Base-by-base conservation (phyloP, 495 filamentous ascomycete genomes). In the Penicillium antarcticum region DNA sequence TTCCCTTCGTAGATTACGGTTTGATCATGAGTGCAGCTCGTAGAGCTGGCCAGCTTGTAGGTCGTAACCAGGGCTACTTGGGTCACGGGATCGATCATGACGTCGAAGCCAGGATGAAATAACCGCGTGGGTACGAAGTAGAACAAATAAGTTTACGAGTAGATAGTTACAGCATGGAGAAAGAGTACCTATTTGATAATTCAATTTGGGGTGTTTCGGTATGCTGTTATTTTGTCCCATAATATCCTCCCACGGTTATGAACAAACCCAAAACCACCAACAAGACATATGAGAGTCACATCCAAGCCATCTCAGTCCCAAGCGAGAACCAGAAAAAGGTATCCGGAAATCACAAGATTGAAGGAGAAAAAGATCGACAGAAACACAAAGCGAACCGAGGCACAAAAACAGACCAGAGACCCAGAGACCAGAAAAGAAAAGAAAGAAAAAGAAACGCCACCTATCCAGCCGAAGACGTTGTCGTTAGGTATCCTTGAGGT, bases 1-100 rank as follows among this genome's bases (percentile, higher is more conserved):
- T 42, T 26, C 55, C 44, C 38, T 45, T 54, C 48, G 50, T 43
- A 52, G 52, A 37, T 56, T 52, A 54, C 53, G 12, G 19, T 12
- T 14, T 26, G 19, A 5, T 5, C 10, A 10, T 6, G 17, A 5
- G 31, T 5, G 2, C 35, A 35, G 31, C 11, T 9, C 32, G 19
- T 29, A 1, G 21, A 23, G 21, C 21, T 23, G 21, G 21, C 21
- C 21, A n/a, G n/a, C n/a, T n/a, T n/a, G n/a, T n/a, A n/a, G n/a
- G 2, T 23, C 5, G 7, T 29, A 29, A 29, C 5, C 0, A 29
- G 26, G 26, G 26, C 26, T 29, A 29, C 7, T 9, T 29, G 26
- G 26, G 26, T 29, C 26, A 29, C 26, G 26, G 26, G 26, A 29
- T 9, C 26, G 26, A 7, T 9, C 26, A 29, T 29, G 26, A 29